Evolutionary conservation across 2,329 filamentous ascomycete genomes (phyloP).

Genomic region (Scedosporium apiospermum): DNA sequence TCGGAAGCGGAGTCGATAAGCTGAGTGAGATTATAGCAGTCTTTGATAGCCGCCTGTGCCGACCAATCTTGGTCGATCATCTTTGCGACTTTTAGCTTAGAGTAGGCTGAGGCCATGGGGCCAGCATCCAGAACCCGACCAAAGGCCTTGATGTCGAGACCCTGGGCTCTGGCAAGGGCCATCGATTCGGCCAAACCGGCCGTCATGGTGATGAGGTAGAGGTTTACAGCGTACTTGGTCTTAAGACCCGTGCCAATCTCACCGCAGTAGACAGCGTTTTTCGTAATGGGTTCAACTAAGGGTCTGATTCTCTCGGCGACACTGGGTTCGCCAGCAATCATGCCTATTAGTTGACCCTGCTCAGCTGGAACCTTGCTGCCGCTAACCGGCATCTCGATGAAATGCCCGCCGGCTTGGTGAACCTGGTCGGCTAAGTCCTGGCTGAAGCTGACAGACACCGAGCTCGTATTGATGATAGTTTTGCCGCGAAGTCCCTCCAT

Average conservation of each 20-base stretch:
- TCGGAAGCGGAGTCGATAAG: constrained; percentile 16
- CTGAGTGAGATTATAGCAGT: constrained; percentile 20
- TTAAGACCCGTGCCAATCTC: constrained; percentile 20
- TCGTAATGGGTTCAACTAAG: constrained; percentile 16
- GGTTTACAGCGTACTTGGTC: constrained; percentile 23
- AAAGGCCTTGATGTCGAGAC: constrained; percentile 19
- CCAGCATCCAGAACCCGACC: constrained; percentile 19
- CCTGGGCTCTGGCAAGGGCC: constrained; percentile 20
- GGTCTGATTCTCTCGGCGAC: constrained; percentile 16
- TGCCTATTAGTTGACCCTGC: constrained; percentile 21
- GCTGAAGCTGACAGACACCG: constrained; percentile 18
- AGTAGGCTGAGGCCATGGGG: constrained; percentile 21
- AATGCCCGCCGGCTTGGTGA: constrained; percentile 16
- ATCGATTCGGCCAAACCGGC: constrained; percentile 22
- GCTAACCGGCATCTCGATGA: constrained; percentile 25
- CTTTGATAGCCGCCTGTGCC: constrained; percentile 18
- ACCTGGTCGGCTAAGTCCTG: constrained; percentile 14
- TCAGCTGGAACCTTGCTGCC: constrained; percentile 23
- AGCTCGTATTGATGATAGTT: constrained; percentile 21
- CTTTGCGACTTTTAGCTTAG: constrained; percentile 19
- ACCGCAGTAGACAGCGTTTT: constrained; percentile 22
- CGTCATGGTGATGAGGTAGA: constrained; percentile 19
- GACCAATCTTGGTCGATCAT: constrained; percentile 19
- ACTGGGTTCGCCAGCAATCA: constrained; percentile 20
- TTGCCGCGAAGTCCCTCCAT: constrained; percentile 17